These are phyloP conservation scores for Cytidiella melzeri DNA, from an alignment of 768 basidiomycete species.

Conservation along the genomic window DNA sequence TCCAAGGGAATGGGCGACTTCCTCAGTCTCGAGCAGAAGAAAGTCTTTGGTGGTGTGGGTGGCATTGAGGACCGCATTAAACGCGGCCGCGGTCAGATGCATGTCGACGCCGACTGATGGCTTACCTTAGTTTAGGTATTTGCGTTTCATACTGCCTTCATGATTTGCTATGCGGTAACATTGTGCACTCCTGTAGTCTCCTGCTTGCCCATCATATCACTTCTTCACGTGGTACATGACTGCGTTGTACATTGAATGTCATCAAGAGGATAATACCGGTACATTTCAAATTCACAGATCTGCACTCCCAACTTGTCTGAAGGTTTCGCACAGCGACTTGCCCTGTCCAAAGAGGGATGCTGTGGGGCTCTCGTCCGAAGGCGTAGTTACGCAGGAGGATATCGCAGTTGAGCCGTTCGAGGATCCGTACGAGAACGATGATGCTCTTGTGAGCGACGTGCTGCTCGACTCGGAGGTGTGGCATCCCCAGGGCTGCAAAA, in stretches of 20 bases:
- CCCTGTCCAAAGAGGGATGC: too few species aligned
- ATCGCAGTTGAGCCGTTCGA: neutral
- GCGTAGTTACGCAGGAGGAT: neutral
- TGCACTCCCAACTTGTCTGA: too few species aligned
- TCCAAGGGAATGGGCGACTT: conserved; percentile 78
- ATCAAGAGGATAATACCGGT: too few species aligned
- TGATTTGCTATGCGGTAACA: neutral
- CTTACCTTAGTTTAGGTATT: neutral
- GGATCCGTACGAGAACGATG: neutral
- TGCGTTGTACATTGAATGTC: neutral
- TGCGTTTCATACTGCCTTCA: neutral
- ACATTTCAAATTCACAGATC: too few species aligned
- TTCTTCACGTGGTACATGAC: neutral
- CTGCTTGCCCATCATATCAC: too few species aligned
- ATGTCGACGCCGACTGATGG: conserved; percentile 52
- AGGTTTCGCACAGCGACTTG: too few species aligned
- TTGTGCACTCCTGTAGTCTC: neutral
- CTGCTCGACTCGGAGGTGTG: neutral
- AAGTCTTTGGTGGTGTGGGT: conserved; percentile 72
- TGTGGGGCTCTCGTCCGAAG: neutral
- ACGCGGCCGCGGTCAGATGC: conserved; percentile 66
- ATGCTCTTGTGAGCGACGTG: neutral
- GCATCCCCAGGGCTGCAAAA: neutral
- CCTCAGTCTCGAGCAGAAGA: conserved; percentile 78
- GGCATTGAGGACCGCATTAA: conserved; percentile 75